Base-by-base conservation (phyloP, 352 stramenopile genomes). In the Pythium monospermum region DNA sequence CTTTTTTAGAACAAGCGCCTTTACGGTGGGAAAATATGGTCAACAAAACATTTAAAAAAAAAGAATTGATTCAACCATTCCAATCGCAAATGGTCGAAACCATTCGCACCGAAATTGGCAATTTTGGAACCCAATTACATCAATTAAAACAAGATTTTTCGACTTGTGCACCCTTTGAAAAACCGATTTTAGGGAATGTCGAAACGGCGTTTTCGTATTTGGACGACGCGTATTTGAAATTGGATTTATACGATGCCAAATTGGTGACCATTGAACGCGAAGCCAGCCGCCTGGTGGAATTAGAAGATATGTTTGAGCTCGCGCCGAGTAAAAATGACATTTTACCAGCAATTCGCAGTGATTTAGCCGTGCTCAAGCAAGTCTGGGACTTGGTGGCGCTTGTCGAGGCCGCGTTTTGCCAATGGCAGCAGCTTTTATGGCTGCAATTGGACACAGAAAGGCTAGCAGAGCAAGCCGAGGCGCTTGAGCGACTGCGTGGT, bases 281-380 rank as follows among this genome's bases (percentile, higher is more conserved):
- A 64, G 85, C 83, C 16, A 49, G 68, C n/a, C 69, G 69, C 26
- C 69, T 97, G 42, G 72, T 96, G 28, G 85, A 97, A 45, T 70
- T 97, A 12, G 93, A 98, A 61, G 93, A 98, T 40, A 92, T 98
- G 60, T 98, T 98, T 63, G 94, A 98, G 58, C 66, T 98, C 11
- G 62, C 83, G 1, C 68, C 76, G 1, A 94, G 74, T 19, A 88
- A 87, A 23, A 75, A 85, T 28, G 77, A 90, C n/a, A 70, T 95
- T 37, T 78, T 97, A 19, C 64, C 68, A 7, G 64, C 82, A 40
- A 79, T 95, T 16, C 75, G 91, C 1, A 65, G 35, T 18, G 94
- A 98, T 59, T 90, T 98, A 43, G 80, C 83, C 18, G 70, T 95
- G 25, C 71, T 98, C 2, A 96, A 96, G 45, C 65, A 86, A 23